These are phyloP conservation scores for Antarctomyces pellizariae DNA, from an alignment of 495 filamentous ascomycete genomes.

Conservation along the genomic window DNA sequence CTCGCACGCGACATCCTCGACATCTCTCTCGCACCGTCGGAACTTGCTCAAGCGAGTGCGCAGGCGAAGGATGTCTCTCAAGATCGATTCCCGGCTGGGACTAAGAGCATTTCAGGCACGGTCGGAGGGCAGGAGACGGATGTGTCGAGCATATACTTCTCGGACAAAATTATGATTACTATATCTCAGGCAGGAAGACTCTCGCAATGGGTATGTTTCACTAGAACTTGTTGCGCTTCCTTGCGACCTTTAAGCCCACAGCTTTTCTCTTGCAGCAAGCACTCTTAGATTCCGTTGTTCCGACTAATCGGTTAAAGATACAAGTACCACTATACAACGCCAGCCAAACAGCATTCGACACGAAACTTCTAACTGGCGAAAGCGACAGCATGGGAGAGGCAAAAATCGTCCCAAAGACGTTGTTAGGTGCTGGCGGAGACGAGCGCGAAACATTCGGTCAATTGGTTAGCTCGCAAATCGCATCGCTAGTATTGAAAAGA, in stretches of 20 bases:
- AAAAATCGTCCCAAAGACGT: slow-evolving; percentile 65
- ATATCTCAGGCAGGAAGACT: slow-evolving; percentile 68
- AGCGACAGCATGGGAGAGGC: slow-evolving; percentile 44
- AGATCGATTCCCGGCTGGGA: slow-evolving; percentile 51
- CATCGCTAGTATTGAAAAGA: slow-evolving; percentile 45
- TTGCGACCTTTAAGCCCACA: too few species aligned
- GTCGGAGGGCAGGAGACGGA: slow-evolving; percentile 50
- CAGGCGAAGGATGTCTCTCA: slow-evolving; percentile 8
- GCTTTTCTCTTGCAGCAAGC: not conserved
- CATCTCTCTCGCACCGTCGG: too few species aligned
- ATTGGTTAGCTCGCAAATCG: slow-evolving; percentile 72
- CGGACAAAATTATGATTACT: slow-evolving; percentile 81
- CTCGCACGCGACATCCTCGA: too few species aligned
- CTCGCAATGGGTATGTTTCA: slow-evolving; percentile 61
- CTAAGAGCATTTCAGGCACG: slow-evolving; percentile 36
- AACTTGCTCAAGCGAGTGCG: too few species aligned
- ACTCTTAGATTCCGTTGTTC: slow-evolving; percentile 2
- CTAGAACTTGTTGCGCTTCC: too few species aligned
- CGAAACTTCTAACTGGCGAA: slow-evolving; percentile 26
- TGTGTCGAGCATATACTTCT: slow-evolving; percentile 46
- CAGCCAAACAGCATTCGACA: slow-evolving; percentile 32
- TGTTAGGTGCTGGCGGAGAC: slow-evolving; percentile 63
- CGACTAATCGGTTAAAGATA: slow-evolving; percentile 27
- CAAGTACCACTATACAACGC: slow-evolving; percentile 63
- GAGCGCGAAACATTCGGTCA: slow-evolving; percentile 69